These are phyloP conservation scores for Colletotrichum sojae DNA, from an alignment of 2,329 filamentous ascomycete genomes.

Conservation along the genomic window DNA sequence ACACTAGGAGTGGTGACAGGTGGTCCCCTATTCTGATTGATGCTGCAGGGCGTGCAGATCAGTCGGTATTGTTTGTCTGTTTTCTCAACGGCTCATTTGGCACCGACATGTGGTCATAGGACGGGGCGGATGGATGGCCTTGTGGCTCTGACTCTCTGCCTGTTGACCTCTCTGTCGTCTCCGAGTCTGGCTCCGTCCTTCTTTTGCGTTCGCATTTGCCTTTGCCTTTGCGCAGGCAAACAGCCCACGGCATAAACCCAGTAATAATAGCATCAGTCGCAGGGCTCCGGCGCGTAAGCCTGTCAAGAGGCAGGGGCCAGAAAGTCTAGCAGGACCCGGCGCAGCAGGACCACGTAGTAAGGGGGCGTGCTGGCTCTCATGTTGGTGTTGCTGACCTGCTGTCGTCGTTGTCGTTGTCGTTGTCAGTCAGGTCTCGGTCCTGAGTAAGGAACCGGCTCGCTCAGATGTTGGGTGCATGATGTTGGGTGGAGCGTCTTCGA, in stretches of 20 bases:
- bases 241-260: slow-evolving; percentile 11
- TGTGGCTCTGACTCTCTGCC: no score
- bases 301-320: not conserved
- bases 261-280: slow-evolving; percentile 14
- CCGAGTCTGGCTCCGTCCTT: no score
- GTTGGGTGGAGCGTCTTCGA: not conserved
- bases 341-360: not conserved
- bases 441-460: no score
- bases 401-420: no score
- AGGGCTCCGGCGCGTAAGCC: not conserved
- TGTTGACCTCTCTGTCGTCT: no score
- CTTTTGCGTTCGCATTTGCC: not conserved
- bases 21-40: slow-evolving; percentile 30
- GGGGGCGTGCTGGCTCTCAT: not conserved
- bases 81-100: slow-evolving; percentile 27
- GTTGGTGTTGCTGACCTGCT: no score
- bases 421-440: no score
- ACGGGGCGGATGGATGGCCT: not conserved
- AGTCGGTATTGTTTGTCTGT: slow-evolving; percentile 23
- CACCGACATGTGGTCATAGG: not conserved
- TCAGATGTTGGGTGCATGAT: not conserved
- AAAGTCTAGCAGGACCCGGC: slow-evolving; percentile 20
- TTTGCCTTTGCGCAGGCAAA: slow-evolving; percentile 7
- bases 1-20: slow-evolving; percentile 20
- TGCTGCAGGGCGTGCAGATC: slow-evolving; percentile 32